Evolutionary conservation across 192 early-diverging fungal species (phyloP).

Genomic region (Coemansia sp.): DNA sequence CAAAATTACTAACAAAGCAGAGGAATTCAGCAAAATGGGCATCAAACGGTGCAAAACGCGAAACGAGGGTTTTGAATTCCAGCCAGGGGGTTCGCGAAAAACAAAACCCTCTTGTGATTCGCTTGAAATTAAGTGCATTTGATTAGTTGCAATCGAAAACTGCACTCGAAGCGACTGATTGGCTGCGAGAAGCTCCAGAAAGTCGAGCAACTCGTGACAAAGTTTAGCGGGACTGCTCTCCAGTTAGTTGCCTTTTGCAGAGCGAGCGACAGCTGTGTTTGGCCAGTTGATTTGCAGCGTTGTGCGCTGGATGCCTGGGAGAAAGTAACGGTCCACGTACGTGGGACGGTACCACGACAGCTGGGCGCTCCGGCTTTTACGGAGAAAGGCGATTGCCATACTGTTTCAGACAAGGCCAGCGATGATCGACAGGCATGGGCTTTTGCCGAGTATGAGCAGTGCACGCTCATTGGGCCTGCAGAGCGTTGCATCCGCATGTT

Average conservation of each 20-base stretch:
- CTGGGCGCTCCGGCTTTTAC: too few relatives aligned
- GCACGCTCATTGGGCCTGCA: slow-evolving; percentile 11
- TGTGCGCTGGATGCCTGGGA: too few relatives aligned
- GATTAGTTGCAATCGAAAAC: too few relatives aligned
- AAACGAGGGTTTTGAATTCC: background rate
- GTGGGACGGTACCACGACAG: too few relatives aligned
- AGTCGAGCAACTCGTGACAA: background rate
- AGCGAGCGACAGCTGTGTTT: background rate
- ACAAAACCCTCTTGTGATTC: background rate
- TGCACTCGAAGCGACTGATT: background rate
- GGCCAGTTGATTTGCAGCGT: background rate
- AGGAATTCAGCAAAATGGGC: background rate
- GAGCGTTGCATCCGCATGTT: slow-evolving; percentile 1
- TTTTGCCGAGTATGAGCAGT: background rate
- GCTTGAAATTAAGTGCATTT: background rate
- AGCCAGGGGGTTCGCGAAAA: too few relatives aligned
- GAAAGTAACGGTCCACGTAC: too few relatives aligned
- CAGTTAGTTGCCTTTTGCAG: background rate
- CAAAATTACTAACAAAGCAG: background rate
- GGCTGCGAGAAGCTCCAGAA: background rate
- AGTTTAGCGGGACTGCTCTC: background rate
- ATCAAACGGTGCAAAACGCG: background rate
- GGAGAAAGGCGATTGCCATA: too few relatives aligned
- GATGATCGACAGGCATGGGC: background rate
- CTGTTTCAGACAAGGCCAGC: background rate